phyloP scores from a whole-genome alignment of 2,329 filamentous ascomycete genomes.

The Fusarium virguliforme region DNA sequence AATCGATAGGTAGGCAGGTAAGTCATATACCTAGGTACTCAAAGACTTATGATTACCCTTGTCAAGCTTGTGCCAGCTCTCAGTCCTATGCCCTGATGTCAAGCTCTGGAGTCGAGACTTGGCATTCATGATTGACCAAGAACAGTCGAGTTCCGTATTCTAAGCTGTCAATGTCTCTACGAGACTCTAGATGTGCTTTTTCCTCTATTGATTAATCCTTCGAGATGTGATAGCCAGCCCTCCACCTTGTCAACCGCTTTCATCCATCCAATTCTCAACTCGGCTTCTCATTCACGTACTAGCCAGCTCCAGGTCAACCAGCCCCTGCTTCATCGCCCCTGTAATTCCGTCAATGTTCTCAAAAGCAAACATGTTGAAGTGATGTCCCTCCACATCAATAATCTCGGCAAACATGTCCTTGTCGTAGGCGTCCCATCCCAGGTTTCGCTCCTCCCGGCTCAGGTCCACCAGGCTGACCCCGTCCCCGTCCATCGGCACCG shows the following conservation, averaged over 20 bases:
- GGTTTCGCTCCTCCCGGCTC: constrained; percentile 58
- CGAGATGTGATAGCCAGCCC: neutral
- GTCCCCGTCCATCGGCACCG: constrained; percentile 55
- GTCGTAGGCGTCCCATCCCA: constrained; percentile 68
- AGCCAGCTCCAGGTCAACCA: constrained; percentile 42
- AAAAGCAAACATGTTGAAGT: constrained; percentile 65
- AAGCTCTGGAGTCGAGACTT: neutral
- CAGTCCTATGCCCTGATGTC: neutral
- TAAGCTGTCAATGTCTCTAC: no score
- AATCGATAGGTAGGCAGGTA: no score
- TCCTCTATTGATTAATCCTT: neutral
- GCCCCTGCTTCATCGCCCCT: constrained; percentile 42
- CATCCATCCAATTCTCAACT: neutral
- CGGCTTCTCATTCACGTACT: neutral
- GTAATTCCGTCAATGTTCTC: constrained; percentile 52
- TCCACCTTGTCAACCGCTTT: neutral
- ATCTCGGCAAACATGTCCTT: constrained; percentile 62
- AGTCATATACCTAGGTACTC: no score
- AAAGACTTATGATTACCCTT: neutral
- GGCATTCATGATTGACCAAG: neutral
- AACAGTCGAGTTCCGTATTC: neutral
- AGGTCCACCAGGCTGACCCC: constrained; percentile 60
- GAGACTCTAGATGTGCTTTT: neutral
- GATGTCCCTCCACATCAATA: constrained; percentile 67
- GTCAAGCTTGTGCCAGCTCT: neutral